A percentile compares a stretch with the other conserved stretches of the same genome.
phyloP scores from a whole-genome alignment of 495 filamentous ascomycete genomes.

The Penicillium daleae region DNA sequence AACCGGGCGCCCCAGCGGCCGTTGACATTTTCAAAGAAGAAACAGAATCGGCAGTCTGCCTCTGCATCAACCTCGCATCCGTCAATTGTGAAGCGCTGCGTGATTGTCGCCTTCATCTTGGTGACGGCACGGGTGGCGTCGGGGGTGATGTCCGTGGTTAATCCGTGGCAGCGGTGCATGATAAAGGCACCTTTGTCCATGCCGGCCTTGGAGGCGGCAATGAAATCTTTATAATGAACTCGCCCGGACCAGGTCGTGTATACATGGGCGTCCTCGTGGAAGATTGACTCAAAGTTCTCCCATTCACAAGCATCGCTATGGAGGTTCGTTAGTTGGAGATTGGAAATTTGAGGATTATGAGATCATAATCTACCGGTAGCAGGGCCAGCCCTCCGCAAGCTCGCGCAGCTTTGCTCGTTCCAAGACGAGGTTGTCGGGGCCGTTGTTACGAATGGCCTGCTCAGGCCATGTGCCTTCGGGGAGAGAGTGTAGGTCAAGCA shows the following conservation, averaged over 20 bases:
- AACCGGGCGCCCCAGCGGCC: conserved; percentile 60
- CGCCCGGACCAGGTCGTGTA: conserved; percentile 68
- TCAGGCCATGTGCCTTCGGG: conserved; percentile 32
- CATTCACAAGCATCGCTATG: conserved; percentile 62
- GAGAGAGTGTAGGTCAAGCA: conserved; percentile 36
- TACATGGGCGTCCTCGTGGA: conserved; percentile 59
- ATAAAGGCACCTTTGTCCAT: conserved; percentile 67
- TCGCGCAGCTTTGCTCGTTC: conserved; percentile 61
- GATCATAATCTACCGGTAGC: conserved; percentile 48
- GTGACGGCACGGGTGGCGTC: conserved; percentile 58
- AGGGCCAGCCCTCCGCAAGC: conserved; percentile 69
- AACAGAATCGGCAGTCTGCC: conserved; percentile 65
- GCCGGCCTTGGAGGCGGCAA: conserved; percentile 60
- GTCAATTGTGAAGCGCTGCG: conserved; percentile 61
- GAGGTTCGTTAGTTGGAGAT: neutral
- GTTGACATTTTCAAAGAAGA: conserved; percentile 57
- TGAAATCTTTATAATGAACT: conserved; percentile 58
- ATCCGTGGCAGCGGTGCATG: conserved; percentile 68
- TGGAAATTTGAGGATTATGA: neutral
- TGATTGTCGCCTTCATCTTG: conserved; percentile 74
- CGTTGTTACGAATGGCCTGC: conserved; percentile 59
- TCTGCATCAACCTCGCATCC: conserved; percentile 60
- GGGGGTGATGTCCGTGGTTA: conserved; percentile 56
- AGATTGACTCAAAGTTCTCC: conserved; percentile 65
- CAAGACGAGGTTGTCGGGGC: conserved; percentile 47